Base-by-base conservation (phyloP, 129 eudicot species). In the Deinandra increscens region DNA sequence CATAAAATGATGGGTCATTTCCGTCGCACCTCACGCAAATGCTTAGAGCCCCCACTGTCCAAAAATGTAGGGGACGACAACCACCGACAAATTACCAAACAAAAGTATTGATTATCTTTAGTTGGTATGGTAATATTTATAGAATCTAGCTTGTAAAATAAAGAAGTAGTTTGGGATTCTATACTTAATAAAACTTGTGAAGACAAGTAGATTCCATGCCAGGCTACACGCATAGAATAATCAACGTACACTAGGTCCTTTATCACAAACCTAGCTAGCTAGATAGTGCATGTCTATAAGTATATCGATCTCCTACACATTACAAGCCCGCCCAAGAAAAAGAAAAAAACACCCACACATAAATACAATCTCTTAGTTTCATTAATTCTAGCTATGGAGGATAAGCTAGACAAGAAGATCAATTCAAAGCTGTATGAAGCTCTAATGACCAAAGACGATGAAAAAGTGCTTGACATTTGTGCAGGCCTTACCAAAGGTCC, bases 401-500 rank as follows among this genome's bases (percentile, higher is more conserved):
- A 60, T 60, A n/a, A n/a, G 6, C 9, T 6, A 60, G 69, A 59
- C 43, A 1, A 17, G 48, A 4, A 34, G 23, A 49, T 15, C 8
- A 61, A 60, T 9, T 8, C 46, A 1, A 4, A 36, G 4, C 22
- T 72, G 10, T 72, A 60, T 12, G 50, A 60, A 33, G 77, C 77
- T 31, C 69, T 72, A n/a, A 60, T 61, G 61, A 14, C 20, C 10
- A 63, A 50, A 9, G 60, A 72, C n/a, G 49, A 60, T 4, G 38
- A 34, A 0, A 45, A 60, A 61, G 77, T 72, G 61, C 33, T 72
- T 12, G 19, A 43, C 1, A 34, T 74, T 7, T 80, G 84, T 67
- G 36, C n/a, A 23, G 1, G 36, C 37, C 10, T 68, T 69, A 10
- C 9, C 36, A 61, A 80, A 2, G 86, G 83, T 33, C 82, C 80